phyloP scores from a whole-genome alignment of 345 rosid genomes.

The Chamaenerion angustifolium region DNA sequence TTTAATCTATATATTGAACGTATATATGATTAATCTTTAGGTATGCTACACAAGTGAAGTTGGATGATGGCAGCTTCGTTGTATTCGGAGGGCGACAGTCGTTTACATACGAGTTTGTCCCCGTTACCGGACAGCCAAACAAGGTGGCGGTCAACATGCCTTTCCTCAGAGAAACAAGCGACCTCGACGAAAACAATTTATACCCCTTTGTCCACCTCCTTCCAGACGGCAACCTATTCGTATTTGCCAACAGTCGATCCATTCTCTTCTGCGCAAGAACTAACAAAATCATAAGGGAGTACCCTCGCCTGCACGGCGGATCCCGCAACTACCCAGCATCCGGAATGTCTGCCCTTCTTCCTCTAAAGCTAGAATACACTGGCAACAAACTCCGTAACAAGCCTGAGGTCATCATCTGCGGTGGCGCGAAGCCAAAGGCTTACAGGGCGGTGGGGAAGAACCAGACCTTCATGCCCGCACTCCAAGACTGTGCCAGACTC shows the following conservation, averaged over 20 bases:
- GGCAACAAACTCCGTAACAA: conserved; percentile 3
- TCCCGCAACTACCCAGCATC: conserved; percentile 74
- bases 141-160: no score
- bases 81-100: conserved; percentile 72
- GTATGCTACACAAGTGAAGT: conserved; percentile 41
- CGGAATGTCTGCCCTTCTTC: conserved; percentile 54
- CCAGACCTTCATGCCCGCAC: conserved; percentile 19
- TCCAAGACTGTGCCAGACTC: conserved; percentile 50
- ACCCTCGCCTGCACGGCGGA: conserved; percentile 43
- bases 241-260: conserved; percentile 69
- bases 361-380: conserved; percentile 10
- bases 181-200: conserved; percentile 18
- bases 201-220: conserved; percentile 70
- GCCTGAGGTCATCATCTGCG: conserved; percentile 3
- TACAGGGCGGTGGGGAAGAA: conserved; percentile 17
- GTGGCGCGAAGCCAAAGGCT: conserved; percentile 22
- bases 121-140: conserved; percentile 26
- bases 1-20: not conserved
- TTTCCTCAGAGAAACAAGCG: no score
- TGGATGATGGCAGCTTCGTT: conserved; percentile 31
- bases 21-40: conserved; percentile 9
- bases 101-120: conserved; percentile 65
- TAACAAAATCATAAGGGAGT: conserved; percentile 9
- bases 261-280: conserved; percentile 39
- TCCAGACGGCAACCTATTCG: conserved; percentile 70